Percentiles rank a stretch among this genome's conserved stretches.
These are phyloP conservation scores for Poronia punctata DNA, from an alignment of 495 filamentous ascomycete species.

Conservation along the genomic window DNA sequence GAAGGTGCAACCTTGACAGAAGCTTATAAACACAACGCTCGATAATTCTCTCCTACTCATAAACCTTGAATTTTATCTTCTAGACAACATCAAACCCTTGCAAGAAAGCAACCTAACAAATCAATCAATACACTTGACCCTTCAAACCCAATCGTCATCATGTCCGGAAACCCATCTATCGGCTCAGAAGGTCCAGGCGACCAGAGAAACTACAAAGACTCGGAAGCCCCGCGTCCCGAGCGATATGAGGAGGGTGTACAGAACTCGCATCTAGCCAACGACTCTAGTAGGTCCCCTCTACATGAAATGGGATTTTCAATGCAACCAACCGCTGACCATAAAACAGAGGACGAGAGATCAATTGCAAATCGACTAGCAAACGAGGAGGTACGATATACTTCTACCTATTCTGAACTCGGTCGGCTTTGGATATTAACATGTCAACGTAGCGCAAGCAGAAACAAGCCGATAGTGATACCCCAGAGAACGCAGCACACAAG, in stretches of 20 bases:
- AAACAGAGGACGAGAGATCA: conserved; percentile 66
- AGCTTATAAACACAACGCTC: no score
- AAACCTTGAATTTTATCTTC: no score
- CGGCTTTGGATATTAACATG: no score
- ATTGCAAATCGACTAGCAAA: conserved; percentile 71
- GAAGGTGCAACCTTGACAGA: no score
- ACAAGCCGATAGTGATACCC: conserved; percentile 30
- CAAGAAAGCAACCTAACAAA: no score
- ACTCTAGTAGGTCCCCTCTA: conserved; percentile 59
- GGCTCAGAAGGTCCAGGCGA: conserved; percentile 51
- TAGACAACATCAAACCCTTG: no score
- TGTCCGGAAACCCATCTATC: conserved; percentile 34
- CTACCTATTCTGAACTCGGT: no score
- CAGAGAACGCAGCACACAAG: conserved; percentile 52
- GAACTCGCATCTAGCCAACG: conserved; percentile 59
- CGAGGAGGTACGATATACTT: conserved; percentile 37
- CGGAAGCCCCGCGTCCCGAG: conserved; percentile 41
- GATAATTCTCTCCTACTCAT: no score
- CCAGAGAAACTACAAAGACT: conserved; percentile 57
- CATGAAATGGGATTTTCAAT: not conserved
- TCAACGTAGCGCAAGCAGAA: conserved; percentile 32
- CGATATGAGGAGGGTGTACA: conserved; percentile 62
- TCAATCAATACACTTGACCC: no score
- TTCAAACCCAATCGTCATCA: conserved; percentile 17
- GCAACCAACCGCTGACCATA: conserved; percentile 1